A percentile compares a stretch with the other conserved stretches of the same genome.
phyloP scores from a whole-genome alignment of 805 yeast species.

The Millerozyma acaciae region DNA sequence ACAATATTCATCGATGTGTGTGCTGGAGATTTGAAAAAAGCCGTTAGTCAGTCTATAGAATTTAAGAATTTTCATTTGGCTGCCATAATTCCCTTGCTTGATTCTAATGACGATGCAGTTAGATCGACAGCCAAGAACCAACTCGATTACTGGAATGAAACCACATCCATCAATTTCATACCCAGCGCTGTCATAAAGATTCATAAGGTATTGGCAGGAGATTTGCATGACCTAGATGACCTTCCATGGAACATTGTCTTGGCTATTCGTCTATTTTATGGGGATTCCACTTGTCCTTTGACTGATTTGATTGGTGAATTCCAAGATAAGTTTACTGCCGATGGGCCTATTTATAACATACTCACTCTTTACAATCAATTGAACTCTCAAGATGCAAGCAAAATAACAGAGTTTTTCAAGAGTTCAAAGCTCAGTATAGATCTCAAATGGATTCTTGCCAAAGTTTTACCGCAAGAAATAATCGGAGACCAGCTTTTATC shows the following conservation, averaged over 20 bases:
- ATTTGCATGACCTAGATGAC: conserved; percentile 34
- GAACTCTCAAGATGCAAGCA: conserved; percentile 5
- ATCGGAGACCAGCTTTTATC: conserved; percentile 9
- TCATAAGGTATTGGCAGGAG: conserved; percentile 62
- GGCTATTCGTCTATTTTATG: conserved; percentile 60
- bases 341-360: conserved; percentile 15
- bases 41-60: conserved; percentile 58
- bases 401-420: conserved; percentile 8
- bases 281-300: conserved; percentile 28
- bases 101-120: conserved; percentile 63
- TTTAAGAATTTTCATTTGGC: conserved; percentile 68
- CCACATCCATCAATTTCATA: conserved; percentile 38
- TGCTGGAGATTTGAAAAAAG: conserved; percentile 56
- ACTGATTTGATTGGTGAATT: conserved; percentile 10
- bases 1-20: conserved; percentile 47
- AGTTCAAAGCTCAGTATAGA: conserved; percentile 28
- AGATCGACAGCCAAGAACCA: conserved; percentile 56
- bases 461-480: conserved; percentile 29
- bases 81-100: conserved; percentile 62
- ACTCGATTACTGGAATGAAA: conserved; percentile 59
- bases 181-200: conserved; percentile 56
- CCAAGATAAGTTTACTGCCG: conserved; percentile 3
- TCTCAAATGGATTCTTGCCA: conserved; percentile 51
- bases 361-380: conserved; percentile 15
- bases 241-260: conserved; percentile 67